Conservation (phyloP, 1,284 basidiomycete species). For the Ganoderma lingzhi region DNA sequence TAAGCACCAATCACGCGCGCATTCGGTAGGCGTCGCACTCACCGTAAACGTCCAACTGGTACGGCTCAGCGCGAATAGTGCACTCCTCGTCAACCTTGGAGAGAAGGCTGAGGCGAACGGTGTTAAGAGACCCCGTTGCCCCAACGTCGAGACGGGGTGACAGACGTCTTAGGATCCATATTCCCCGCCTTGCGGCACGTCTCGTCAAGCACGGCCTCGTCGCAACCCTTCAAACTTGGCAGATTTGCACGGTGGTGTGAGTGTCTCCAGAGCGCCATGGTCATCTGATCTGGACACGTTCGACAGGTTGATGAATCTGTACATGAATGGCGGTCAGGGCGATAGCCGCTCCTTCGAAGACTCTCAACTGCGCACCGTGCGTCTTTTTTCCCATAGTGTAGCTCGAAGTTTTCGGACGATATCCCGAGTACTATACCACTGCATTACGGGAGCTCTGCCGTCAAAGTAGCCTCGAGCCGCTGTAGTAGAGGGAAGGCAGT, state of each 20-base stretch:
- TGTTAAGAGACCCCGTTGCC: conserved; percentile 30
- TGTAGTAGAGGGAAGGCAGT: not conserved
- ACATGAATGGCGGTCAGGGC: not conserved
- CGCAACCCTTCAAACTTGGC: conserved; percentile 12
- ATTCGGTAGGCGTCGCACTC: conserved; percentile 3
- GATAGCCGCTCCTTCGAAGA: not conserved
- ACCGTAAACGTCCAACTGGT: conserved; percentile 47
- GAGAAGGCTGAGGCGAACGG: conserved; percentile 35
- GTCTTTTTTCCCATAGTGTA: conserved; percentile 28
- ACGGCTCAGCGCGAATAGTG: conserved; percentile 39
- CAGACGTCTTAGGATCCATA: conserved; percentile 35
- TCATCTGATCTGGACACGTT: not conserved
- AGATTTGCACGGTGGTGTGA: not conserved
- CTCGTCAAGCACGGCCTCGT: conserved; percentile 3
- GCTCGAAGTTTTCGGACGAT: not conserved
- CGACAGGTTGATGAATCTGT: not conserved
- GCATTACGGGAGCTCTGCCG: conserved; percentile 19
- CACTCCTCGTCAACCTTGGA: conserved; percentile 25
- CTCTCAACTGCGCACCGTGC: conserved; percentile 6
- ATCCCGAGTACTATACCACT: conserved; percentile 16
- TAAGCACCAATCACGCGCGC: not conserved
- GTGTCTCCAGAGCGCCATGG: not conserved
- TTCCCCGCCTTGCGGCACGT: conserved; percentile 29
- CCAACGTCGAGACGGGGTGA: conserved; percentile 40
- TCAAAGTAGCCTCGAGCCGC: conserved; percentile 10